Base-by-base conservation (phyloP, 306 rosid species). In the Crataegus laevigata region DNA sequence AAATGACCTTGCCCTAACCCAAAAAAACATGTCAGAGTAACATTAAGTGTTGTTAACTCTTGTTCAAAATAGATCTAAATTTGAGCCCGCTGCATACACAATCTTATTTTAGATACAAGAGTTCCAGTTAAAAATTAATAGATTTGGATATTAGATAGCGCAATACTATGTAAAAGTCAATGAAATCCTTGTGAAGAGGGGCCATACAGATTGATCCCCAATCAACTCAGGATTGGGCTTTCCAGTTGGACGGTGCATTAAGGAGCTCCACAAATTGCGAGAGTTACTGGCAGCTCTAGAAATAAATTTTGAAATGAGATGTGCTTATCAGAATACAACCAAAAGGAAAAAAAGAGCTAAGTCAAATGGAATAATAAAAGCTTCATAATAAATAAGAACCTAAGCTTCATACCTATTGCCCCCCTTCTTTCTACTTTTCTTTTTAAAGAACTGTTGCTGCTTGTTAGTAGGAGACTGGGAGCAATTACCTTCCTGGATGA, bases 241-340 rank as follows among this genome's bases (percentile, higher is more conserved):
- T 88, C 80, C 80, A 66, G 77, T 65, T 38, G 92, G 73, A 66
- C 85, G 85, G 73, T 62, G 86, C 74, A 71, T 77, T 68, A 88
- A 78, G 83, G 83, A 47, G 83, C 89, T 84, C 98, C 91, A 89
- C 66, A 88, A 83, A 65, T 91, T 84, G 47, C 76, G 82, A 71
- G 88, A 71, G 55, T 89, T 88, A 50, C 78, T 75, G 59, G 76
- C 65, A 82, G 73, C 71, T 80, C 93, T 84, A 87, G 25, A 78
- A 74, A 73, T 4, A 69, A 70, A 55, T n/a, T 71, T 57, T 28
- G 50, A 57, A 36, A 77, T 29, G 30, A 50, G 47, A 71, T 15
- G 24, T 18, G 17, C 15, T 77, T 58, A 38, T 58, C 34, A 25
- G 38, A 38, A 67, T 67, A 18, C 29, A 15, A 47, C 14, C 61